phyloP scores from a whole-genome alignment of 257 asterid species.

The Osmanthus fragrans region DNA sequence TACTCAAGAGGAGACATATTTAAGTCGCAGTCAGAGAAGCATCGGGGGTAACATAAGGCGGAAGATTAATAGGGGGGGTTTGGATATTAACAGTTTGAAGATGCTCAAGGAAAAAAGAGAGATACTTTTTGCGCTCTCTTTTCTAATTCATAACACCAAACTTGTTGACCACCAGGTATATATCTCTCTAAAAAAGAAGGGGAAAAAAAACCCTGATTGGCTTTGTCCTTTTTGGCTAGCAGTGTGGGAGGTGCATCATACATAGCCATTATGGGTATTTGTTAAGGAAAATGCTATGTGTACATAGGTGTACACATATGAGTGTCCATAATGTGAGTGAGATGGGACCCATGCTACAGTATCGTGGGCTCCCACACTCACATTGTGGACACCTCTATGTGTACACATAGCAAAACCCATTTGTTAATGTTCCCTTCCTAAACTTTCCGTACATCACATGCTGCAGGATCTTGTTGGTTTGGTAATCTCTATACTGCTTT shows the following conservation, averaged over 20 bases:
- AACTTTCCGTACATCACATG: conserved; percentile 20
- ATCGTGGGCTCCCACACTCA: too few species aligned
- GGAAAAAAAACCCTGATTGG: too few species aligned
- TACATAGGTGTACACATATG: too few species aligned
- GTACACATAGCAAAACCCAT: too few species aligned
- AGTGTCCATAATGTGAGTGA: too few species aligned
- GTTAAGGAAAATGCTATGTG: background rate
- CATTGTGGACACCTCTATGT: too few species aligned
- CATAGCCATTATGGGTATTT: background rate
- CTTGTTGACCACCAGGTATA: conserved; percentile 99
- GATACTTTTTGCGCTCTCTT: conserved; percentile 67
- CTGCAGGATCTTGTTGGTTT: conserved; percentile 98
- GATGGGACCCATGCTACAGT: too few species aligned
- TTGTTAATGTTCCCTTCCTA: conserved; percentile 7
- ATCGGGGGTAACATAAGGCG: conserved; percentile 46
- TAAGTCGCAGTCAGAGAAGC: conserved; percentile 40
- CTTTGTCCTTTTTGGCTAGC: background rate
- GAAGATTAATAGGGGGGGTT: conserved; percentile 57
- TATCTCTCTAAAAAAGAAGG: background rate
- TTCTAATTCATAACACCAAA: conserved; percentile 81
- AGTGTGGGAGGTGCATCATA: background rate
- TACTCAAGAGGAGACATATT: conserved; percentile 44
- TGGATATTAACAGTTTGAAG: conserved; percentile 71
- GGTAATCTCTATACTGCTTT: conserved; percentile 89
- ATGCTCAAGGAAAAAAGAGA: conserved; percentile 81